Evolutionary conservation across 75 land plant species (phyloP).

Genomic region (Sequoia sempervirens): DNA sequence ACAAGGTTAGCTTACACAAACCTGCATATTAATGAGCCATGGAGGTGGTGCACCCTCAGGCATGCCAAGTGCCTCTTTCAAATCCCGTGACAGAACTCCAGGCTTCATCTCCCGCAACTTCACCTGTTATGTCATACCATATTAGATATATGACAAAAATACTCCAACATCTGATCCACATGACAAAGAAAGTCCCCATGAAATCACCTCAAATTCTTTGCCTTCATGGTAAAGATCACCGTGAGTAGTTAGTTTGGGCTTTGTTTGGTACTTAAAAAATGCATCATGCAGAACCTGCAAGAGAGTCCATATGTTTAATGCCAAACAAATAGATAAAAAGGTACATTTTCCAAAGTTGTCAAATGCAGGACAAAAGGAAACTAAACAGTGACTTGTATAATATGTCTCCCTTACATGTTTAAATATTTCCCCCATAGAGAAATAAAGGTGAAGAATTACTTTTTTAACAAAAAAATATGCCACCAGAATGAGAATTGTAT

Average conservation of each 20-base stretch:
- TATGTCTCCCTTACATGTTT: not conserved
- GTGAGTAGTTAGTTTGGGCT: constrained; percentile 86
- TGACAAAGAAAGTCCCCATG: constrained; percentile 3
- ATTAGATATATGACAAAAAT: not conserved
- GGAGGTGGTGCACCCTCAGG: constrained; percentile 99
- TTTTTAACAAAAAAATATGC: not conserved
- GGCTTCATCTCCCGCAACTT: constrained; percentile 98
- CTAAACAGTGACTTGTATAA: not conserved
- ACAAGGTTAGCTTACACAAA: constrained; percentile 11
- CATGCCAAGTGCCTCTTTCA: constrained; percentile 99
- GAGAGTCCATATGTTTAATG: not conserved
- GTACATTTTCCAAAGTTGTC: not conserved
- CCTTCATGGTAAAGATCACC: constrained; percentile 99
- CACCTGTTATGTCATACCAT: constrained; percentile 45
- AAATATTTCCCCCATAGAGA: not conserved
- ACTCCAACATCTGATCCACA: not conserved
- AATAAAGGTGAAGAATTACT: not conserved
- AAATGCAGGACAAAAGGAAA: not conserved
- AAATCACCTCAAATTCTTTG: constrained; percentile 93
- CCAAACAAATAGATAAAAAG: not conserved
- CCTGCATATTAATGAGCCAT: constrained; percentile 99
- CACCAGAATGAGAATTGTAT: not conserved
- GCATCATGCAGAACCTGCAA: constrained; percentile 77
- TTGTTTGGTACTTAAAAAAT: constrained; percentile 96
- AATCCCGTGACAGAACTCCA: constrained; percentile 78